Base-by-base conservation (phyloP, 2,329 filamentous ascomycete genomes). In the Sporothrix phasma region DNA sequence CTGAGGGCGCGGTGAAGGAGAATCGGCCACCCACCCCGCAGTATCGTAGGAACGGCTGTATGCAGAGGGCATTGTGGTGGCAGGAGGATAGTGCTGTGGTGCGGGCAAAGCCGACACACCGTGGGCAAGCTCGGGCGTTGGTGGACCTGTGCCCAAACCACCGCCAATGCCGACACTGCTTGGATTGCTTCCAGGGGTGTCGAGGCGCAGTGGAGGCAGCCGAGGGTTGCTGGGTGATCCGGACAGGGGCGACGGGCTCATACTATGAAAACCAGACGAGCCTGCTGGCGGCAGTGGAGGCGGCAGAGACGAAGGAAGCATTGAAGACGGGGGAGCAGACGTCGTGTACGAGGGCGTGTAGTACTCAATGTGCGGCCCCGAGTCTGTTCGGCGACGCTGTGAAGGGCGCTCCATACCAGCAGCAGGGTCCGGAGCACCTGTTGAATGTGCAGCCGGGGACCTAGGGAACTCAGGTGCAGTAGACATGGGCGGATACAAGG, bases 91-190 rank as follows among this genome's bases (percentile, higher is more conserved):
- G 13, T 61, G 63, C 1, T 61, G 61, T 24, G 62, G 56, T 5
- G 13, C 43, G 6, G 64, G 64, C 37, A 64, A 31, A 3, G 56
- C 34, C 6, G 65, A 64, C 17, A 58, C 45, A 13, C 65, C 63
- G 2, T 45, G 58, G 7, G 37, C 17, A 10, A 63, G 61, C 22
- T 66, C 65, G 8, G 66, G 65, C 11, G 65, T 64, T 2, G 66
- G 63, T 5, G 66, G 58, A 34, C 45, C 59, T n/a, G 34, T 69
- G 34, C 72, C 66, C 43, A 56, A 61, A 51, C 54, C 45, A 3
- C 63, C 60, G 17, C 62, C 62, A 1, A 47, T 45, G 43, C 68
- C 71, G 71, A 46, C 71, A 68, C 60, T 73, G 67, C 66, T 74
- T 65, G 26, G 37, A 69, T 72, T 63, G 65, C 61, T 73, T 67